Evolutionary conservation across 495 filamentous ascomycete species (phyloP).

Genomic region (Massariosphaeria phaeospora): DNA sequence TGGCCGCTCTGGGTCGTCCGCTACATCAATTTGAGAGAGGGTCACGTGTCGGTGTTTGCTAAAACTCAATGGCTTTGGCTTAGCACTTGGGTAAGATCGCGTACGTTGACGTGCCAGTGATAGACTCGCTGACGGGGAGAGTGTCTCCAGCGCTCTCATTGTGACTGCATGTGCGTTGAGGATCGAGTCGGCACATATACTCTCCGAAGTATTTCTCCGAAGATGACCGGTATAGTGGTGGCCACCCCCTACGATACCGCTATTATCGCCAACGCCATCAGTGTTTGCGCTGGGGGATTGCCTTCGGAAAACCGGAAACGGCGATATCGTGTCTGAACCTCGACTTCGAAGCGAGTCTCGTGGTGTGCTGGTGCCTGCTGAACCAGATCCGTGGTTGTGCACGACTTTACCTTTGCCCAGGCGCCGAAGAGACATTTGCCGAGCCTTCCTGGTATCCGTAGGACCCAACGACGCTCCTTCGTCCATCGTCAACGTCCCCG

Average conservation of each 20-base stretch:
- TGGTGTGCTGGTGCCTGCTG: neutral
- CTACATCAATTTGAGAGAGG: neutral
- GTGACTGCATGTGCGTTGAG: constrained; percentile 22
- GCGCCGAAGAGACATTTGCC: neutral
- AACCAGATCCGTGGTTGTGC: constrained; percentile 5
- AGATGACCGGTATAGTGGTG: no score
- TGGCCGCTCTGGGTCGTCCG: constrained; percentile 1
- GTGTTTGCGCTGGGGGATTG: neutral
- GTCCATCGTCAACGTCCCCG: neutral
- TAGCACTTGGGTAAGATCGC: no score
- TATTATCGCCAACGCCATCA: neutral
- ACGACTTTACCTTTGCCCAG: neutral
- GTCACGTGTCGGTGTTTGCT: constrained; percentile 7
- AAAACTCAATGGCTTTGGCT: no score
- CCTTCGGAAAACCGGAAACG: no score
- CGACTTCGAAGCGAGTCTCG: neutral
- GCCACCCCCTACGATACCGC: neutral
- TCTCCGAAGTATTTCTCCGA: constrained; percentile 7
- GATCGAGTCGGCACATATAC: constrained; percentile 13
- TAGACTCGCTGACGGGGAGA: neutral
- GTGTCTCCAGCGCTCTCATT: constrained; percentile 19
- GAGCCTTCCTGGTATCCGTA: neutral
- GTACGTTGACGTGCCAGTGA: neutral
- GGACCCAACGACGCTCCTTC: neutral
- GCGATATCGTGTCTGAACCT: no score